Percentiles rank a stretch among this genome's conserved stretches.
Evolutionary conservation across 202 grass and related monocot species (phyloP).

Genomic region (Panicum hallii): DNA sequence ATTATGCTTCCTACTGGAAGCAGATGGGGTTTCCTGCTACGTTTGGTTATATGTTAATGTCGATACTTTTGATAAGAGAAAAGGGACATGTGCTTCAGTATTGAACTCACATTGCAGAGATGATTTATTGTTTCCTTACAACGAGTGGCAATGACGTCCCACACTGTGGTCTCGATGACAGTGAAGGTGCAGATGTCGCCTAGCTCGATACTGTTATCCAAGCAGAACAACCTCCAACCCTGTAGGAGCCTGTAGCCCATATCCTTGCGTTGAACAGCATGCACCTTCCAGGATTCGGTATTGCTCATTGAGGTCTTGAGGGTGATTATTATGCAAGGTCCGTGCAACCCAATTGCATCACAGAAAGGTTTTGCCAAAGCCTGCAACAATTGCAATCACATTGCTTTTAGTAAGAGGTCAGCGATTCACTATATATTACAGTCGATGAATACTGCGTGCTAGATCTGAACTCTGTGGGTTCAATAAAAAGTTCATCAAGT

Average conservation of each 20-base stretch:
- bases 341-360: not conserved
- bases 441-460: not conserved
- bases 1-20: no score
- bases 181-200: constrained; percentile 25
- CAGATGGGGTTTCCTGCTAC: not conserved
- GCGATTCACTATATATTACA: not conserved
- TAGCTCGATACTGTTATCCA: constrained; percentile 23
- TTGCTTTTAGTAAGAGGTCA: not conserved
- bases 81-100: not conserved
- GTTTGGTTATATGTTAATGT: not conserved
- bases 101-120: not conserved
- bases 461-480: not conserved
- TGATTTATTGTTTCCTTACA: not conserved
- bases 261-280: not conserved
- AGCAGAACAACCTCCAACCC: not conserved
- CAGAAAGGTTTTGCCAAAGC: not conserved
- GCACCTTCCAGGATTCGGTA: not conserved
- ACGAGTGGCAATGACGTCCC: not conserved
- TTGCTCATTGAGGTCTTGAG: not conserved
- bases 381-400: not conserved
- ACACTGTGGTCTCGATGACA: not conserved
- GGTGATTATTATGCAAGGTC: not conserved
- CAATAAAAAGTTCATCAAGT: not conserved
- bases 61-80: not conserved
- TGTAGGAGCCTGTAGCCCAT: not conserved